Base-by-base conservation (phyloP, 805 yeast species). In the Barnettozyma californica region DNA sequence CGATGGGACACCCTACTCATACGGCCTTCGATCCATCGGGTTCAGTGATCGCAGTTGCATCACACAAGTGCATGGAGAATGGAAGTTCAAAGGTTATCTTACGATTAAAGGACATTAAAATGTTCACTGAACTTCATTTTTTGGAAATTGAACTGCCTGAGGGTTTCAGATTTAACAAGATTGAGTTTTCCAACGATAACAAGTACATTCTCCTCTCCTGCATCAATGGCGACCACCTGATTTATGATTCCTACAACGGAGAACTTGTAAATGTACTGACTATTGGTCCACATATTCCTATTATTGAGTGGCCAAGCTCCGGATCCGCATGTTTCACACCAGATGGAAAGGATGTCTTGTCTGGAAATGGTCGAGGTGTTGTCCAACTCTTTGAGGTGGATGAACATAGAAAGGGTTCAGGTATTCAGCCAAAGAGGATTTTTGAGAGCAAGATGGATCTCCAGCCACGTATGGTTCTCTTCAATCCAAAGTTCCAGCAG, bases 21-120 rank as follows among this genome's bases (percentile, higher is more conserved):
- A 60, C 83, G 21, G 86, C 94, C 0, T 78, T 81, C 56, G 98
- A 92, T 66, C 94, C 97, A 1, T 78, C 86, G 35, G 96, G 96
- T 1, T 68, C 83, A 9, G 85, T 91, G 0, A 31, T 45, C 23
- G 52, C 52, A 18, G 25, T 49, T 21, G 49, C 82, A 89, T 66
- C 96, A 88, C 0, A 75, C 85, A 13, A 39, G 25, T 26, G 19
- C 27, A 11, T 16, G 18, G 16, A n/a, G 13, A 90, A 76, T 5
- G 70, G 74, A 23, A 70, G 23, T 16, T 23, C 11, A 65, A 70
- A 23, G 31, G n/a, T 38, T 71, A 70, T 34, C 69, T 82, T 6
- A 74, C 80, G 2, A 6, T 65, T 91, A 29, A 87, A 87, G 59
- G 88, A 84, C 54, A 55, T 78, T 31, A 74, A 79, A 46, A 73